Percentiles rank a stretch among this genome's conserved stretches.
Evolutionary conservation across 768 basidiomycete species (phyloP).

Genomic region (Naematelia aurantialba): DNA sequence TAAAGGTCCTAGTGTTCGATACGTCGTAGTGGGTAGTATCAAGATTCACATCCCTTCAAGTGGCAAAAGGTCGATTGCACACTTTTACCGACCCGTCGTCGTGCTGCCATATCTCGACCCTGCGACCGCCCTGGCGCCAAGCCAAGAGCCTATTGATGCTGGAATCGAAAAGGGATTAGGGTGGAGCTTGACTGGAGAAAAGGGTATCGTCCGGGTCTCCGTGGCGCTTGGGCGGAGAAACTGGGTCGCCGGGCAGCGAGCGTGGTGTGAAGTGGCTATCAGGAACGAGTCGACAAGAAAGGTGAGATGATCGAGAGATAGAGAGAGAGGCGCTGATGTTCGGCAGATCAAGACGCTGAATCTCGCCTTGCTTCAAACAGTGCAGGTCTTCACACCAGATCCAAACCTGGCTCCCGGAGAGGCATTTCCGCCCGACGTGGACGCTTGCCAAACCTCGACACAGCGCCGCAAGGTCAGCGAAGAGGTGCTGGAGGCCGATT

Average conservation of each 20-base stretch:
- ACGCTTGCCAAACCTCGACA: slow-evolving; percentile 64
- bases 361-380: slow-evolving; percentile 64
- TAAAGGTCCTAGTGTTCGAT: slow-evolving; percentile 65
- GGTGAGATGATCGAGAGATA: slow-evolving; percentile 31
- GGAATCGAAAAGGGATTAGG: slow-evolving; percentile 57
- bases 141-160: slow-evolving; percentile 60
- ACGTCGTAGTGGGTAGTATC: slow-evolving; percentile 76
- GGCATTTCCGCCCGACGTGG: slow-evolving; percentile 52
- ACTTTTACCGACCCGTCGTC: slow-evolving; percentile 80
- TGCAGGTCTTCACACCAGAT: slow-evolving; percentile 63
- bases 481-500: slow-evolving; percentile 58
- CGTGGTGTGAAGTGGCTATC: slow-evolving; percentile 64
- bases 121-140: slow-evolving; percentile 60
- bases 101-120: slow-evolving; percentile 74
- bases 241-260: slow-evolving; percentile 80
- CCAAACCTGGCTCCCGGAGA: slow-evolving; percentile 50
- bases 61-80: slow-evolving; percentile 68
- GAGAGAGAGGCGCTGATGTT: too few relatives aligned
- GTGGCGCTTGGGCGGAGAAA: slow-evolving; percentile 66
- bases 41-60: slow-evolving; percentile 67
- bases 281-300: slow-evolving; percentile 65
- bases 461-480: slow-evolving; percentile 64
- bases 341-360: slow-evolving; percentile 61
- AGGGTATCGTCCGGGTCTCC: slow-evolving; percentile 63
- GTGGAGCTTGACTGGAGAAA: slow-evolving; percentile 60